Base-by-base conservation (phyloP, 306 rosid genomes). In the Cucumis melo region DNA sequence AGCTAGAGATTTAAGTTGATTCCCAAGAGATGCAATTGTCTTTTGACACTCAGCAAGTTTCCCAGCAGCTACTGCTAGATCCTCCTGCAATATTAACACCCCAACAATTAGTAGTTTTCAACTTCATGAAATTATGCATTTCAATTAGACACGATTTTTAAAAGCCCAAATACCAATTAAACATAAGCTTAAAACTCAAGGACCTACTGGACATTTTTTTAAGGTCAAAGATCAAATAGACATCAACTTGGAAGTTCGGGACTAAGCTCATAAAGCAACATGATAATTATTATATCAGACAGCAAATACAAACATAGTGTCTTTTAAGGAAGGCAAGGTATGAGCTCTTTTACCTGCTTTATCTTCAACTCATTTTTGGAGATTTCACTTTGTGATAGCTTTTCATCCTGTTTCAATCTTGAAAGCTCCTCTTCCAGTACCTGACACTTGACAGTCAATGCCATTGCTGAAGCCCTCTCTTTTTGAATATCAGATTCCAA, bases 11-110 rank as follows among this genome's bases (percentile, higher is more conserved):
- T 91, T 86, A 53, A 93, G 82, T 79, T 93, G 98, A 74, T 88
- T 91, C 29, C 96, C 98, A 46, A 93, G 88, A 50, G 97, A 93
- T 24, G 93, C 98, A 81, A 93, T 93, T 7, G 98, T 91, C 83
- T 91, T 91, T 85, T 93, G 98, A 84, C 98, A 93, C 80, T 93
- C 97, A 0, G 93, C 98, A 59, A 93, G 97, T 82, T 93, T 93
- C 75, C 93, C 93, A 0, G 98, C 97, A 2, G 98, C 98, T 8
- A 91, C 79, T 57, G 87, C 91, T 78, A 93, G 80, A 81, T 88
- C 98, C 87, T 91, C 97, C 97, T 93, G 87, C 53, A 73, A 75
- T 65, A 23, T 36, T 4, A 32, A 32, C 39, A 70, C n/a, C 36
- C 41, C 21, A 15, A 70, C 57, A 23, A 29, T 29, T 38, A 29